Percentiles rank a stretch among this genome's conserved stretches.
Conservation (phyloP, 148 eudicot species). For the Salicornia ramosissima region DNA sequence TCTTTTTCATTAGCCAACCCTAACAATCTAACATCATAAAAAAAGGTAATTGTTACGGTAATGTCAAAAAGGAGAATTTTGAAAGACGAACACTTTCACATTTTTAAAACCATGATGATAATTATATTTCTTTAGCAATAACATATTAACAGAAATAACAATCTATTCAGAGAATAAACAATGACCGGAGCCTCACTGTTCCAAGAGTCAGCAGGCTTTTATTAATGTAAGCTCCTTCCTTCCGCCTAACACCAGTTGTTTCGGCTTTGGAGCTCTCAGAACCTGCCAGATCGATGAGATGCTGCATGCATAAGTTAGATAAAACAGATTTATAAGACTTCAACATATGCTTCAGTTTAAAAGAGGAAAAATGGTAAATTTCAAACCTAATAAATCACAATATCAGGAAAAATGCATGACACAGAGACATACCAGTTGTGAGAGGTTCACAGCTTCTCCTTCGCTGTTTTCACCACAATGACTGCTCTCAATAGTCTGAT, state of each 20-base stretch:
- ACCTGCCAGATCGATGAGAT: conserved; percentile 99
- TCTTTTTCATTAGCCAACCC: not conserved
- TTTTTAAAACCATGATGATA: not conserved
- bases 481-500: conserved; percentile 96
- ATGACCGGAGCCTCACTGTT: conserved; percentile 66
- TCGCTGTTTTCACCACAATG: conserved; percentile 79
- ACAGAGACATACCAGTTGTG: conserved; percentile 65
- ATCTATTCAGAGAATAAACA: not conserved
- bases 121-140: not conserved
- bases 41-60: not conserved
- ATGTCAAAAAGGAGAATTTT: too few relatives aligned
- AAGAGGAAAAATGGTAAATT: not conserved
- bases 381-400: conserved; percentile 3
- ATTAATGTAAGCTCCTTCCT: conserved; percentile 96
- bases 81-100: not conserved
- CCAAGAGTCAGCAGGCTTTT: conserved; percentile 96
- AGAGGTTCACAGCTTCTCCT: conserved; percentile 86
- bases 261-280: conserved; percentile 99
- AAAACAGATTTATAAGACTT: conserved; percentile 19
- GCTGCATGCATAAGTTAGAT: conserved; percentile 69
- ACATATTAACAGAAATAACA: not conserved
- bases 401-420: conserved; percentile 9
- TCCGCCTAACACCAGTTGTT: conserved; percentile 86
- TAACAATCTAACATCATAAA: not conserved
- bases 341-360: conserved; percentile 12